phyloP scores from a whole-genome alignment of 768 basidiomycete genomes.

The Crepidotus variabilis region DNA sequence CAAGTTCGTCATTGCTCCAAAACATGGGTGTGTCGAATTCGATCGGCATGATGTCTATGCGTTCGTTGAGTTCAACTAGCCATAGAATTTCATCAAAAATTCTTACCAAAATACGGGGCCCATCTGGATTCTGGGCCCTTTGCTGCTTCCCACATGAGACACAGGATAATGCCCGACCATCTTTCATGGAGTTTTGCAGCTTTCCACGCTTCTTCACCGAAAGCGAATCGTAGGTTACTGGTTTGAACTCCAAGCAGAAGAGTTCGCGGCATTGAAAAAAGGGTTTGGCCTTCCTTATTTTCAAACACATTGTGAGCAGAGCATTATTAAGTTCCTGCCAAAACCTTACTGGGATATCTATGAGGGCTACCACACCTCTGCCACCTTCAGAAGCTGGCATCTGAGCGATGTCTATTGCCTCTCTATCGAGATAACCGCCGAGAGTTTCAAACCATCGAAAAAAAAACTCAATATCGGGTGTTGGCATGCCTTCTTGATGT shows the following conservation, averaged over 20 bases:
- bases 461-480: slow-evolving; percentile 27
- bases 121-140: slow-evolving; percentile 60
- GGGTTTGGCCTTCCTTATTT: slow-evolving; percentile 62
- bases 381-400: slow-evolving; percentile 55
- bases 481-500: slow-evolving; percentile 9
- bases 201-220: slow-evolving; percentile 68
- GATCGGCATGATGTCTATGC: slow-evolving; percentile 60
- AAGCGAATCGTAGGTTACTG: slow-evolving; percentile 53
- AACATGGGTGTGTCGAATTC: slow-evolving; percentile 92
- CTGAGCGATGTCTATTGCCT: slow-evolving; percentile 39
- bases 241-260: slow-evolving; percentile 79
- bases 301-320: slow-evolving; percentile 2
- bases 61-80: slow-evolving; percentile 1
- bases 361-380: slow-evolving; percentile 70
- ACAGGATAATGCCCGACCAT: slow-evolving; percentile 87
- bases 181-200: slow-evolving; percentile 54
- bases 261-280: slow-evolving; percentile 81
- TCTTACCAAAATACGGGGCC: slow-evolving; percentile 68
- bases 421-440: slow-evolving; percentile 46
- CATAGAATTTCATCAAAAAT: neutral
- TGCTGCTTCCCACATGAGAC: slow-evolving; percentile 93
- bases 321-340: neutral
- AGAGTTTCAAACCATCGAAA: slow-evolving; percentile 56
- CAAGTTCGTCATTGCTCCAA: slow-evolving; percentile 73
- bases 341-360: slow-evolving; percentile 63